Evolutionary conservation across 2,329 filamentous ascomycete genomes (phyloP), one percentile per base, ranked within the genome.

Genomic region (Paraphoma chrysanthemicola): DNA sequence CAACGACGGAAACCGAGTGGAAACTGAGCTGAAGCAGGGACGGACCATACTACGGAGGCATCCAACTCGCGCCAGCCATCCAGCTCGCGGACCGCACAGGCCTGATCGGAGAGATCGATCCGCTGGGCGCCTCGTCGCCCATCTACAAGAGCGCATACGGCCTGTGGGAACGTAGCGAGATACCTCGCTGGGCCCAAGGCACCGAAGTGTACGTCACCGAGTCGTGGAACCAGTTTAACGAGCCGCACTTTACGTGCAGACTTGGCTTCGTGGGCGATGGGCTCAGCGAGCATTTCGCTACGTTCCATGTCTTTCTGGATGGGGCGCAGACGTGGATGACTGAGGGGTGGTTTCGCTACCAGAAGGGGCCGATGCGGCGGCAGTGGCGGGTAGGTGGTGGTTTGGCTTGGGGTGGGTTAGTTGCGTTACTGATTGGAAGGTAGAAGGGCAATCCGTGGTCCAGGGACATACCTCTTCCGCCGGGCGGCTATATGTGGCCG

Each of bases 221-320:
- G 39, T 4, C 7, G 2, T 64, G 57, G 60, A 57, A 64, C 48
- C 42, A 57, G 4, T 11, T 11, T 1, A 18, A 2, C 2, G 4
- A 23, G 14, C 45, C 50, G 10, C 53, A 62, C 42, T 44, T 62
- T 8, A 66, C 49, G 50, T 62, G 23, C 17, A 51, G 12, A 23
- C 44, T 64, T 28, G 8, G n/a, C 2, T 50, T 17, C 3, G 8
- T 46, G 6, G n/a, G 16, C 16, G 3, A 30, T 16, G 42, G 7
- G 9, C 33, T 12, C 2, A 33, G 29, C 12, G n/a, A 6, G 43
- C 41, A 6, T n/a, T 29, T 17, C 14, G 47, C 30, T 3, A 59
- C 55, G 0, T 50, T 30, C 30, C 60, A 64, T n/a, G 36, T 64
- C 17, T 63, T 44, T 41, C 43, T 48, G 9, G 56, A 65, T 14